Base-by-base conservation (phyloP, 2,329 filamentous ascomycete species). In the Thermomyces lanuginosus region DNA sequence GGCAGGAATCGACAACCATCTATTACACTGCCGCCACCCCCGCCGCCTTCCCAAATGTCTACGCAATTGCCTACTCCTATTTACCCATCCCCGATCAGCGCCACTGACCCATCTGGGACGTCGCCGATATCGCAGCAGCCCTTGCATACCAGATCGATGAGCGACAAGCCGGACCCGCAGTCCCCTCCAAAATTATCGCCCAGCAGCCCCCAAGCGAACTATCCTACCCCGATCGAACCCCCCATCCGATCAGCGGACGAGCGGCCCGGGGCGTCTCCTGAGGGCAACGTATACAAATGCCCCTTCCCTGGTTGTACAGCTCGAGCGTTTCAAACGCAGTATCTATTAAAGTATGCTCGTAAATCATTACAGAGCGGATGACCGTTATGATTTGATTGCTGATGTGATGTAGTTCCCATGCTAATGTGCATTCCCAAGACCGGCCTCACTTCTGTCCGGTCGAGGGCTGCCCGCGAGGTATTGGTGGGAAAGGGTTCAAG, bases 401-500 rank as follows among this genome's bases (percentile, higher is more conserved):
- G 24, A 32, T 15, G 12, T 24, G 13, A 11, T 22, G 10, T 16
- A 61, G 57, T 36, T 63, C 60, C 18, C 60, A 64, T 39, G 52
- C 56, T 23, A 75, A 74, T 38, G 71, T 75, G 4, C 71, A 76
- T 45, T 72, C 68, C 2, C 61, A 66, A 42, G 63, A 56, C 26
- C 60, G 71, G n/a, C 67, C 70, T 21, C 70, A 74, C 39, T 75
- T 69, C 41, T 76, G 71, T 43, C 64, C 69, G 1, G 61, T 72
- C 6, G 49, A 56, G 13, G 62, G 57, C 4, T 76, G 71, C 39
- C 54, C 65, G 8, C 61, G 70, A 20, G 61, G 57, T n/a, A 56
- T 66, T 35, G 66, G 67, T n/a, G 70, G 70, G 11, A 69, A 69
- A 41, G 71, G 71, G 2, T 76, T 76, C 55, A 76, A 76, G 45